A percentile compares a stretch with the other conserved stretches of the same genome.
These are phyloP conservation scores for Maudiozyma barnettii DNA, from an alignment of 805 yeast genomes.

Conservation along the genomic window DNA sequence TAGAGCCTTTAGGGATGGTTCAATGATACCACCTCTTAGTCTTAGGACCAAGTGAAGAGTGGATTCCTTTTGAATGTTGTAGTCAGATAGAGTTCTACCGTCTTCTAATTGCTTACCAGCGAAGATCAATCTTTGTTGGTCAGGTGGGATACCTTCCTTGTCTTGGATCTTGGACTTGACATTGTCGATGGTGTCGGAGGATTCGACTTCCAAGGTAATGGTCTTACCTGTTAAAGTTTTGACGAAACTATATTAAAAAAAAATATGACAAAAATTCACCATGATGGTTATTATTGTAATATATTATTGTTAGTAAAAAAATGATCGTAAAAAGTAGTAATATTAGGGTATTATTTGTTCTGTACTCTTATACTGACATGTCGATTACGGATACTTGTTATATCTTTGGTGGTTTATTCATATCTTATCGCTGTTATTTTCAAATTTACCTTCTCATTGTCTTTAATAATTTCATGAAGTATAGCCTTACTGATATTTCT, in stretches of 20 bases:
- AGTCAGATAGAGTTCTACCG: conserved; percentile 62
- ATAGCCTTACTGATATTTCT: too few relatives aligned
- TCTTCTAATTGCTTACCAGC: conserved; percentile 68
- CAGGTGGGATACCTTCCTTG: conserved; percentile 64
- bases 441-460: too few relatives aligned
- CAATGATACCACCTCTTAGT: conserved; percentile 77
- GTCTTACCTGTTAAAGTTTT: conserved; percentile 97
- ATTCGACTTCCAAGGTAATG: conserved; percentile 95
- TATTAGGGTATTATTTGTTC: not conserved
- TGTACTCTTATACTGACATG: not conserved
- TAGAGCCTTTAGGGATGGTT: conserved; percentile 94
- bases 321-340: not conserved
- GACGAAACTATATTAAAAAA: conserved; percentile 51
- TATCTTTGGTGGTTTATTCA: too few relatives aligned
- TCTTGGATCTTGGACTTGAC: conserved; percentile 84
- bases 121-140: conserved; percentile 58
- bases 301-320: not conserved
- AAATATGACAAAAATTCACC: not conserved
- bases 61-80: conserved; percentile 64
- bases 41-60: conserved; percentile 62
- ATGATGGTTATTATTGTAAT: not conserved
- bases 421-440: too few relatives aligned
- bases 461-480: too few relatives aligned
- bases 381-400: not conserved
- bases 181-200: conserved; percentile 94